Evolutionary conservation across 1,284 basidiomycete genomes (phyloP).

Genomic region (Ustilago xerochloae): DNA sequence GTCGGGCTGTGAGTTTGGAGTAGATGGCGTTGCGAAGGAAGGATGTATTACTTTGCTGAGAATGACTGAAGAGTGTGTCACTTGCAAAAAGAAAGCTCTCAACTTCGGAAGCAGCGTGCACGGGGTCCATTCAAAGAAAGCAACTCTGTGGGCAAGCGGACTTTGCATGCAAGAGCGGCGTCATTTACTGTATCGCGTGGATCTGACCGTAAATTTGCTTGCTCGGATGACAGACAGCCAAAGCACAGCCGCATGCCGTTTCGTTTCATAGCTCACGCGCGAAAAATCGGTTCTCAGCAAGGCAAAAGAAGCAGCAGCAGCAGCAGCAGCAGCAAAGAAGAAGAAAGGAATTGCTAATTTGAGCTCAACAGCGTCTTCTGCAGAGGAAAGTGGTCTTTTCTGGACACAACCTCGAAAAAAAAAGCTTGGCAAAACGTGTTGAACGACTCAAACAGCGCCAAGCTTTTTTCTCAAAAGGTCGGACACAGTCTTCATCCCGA

Average conservation of each 20-base stretch:
- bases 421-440: background rate
- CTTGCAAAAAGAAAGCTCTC: too few species aligned
- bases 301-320: background rate
- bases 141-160: background rate
- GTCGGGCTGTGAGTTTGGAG: background rate
- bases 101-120: too few species aligned
- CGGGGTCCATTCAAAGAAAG: conserved; percentile 11
- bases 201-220: background rate
- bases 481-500: too few species aligned
- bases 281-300: background rate
- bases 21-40: conserved; percentile 11
- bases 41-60: background rate
- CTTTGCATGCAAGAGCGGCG: background rate
- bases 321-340: too few species aligned
- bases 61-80: background rate
- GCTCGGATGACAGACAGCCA: background rate
- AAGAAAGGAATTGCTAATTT: conserved; percentile 1
- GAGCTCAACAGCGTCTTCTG: background rate
- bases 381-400: background rate
- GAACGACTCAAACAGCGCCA: background rate
- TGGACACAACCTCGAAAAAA: background rate
- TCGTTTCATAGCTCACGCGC: too few species aligned
- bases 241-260: background rate
- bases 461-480: background rate
- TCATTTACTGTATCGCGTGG: conserved; percentile 1